Evolutionary conservation across 2,329 filamentous ascomycete genomes (phyloP).

Genomic region (Talaromyces sp.): DNA sequence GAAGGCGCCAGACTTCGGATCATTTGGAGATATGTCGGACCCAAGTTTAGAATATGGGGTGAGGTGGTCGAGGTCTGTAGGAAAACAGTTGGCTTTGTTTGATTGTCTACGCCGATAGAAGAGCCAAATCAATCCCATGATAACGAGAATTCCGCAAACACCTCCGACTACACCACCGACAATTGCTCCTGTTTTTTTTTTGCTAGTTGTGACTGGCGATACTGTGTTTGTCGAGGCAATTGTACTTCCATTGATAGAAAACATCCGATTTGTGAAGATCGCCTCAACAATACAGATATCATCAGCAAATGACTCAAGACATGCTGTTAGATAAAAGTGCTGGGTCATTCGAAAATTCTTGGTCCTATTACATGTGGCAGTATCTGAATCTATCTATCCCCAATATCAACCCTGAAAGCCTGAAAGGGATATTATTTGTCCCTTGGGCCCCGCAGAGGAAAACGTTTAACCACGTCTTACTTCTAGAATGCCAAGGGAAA

Average conservation of each 20-base stretch:
- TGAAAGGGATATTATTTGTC: background rate
- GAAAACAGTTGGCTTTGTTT: no score
- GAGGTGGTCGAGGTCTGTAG: no score
- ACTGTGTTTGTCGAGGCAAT: no score
- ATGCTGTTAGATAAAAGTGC: slow-evolving; percentile 1
- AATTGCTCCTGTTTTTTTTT: no score
- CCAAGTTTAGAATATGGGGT: no score
- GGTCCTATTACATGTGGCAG: slow-evolving; percentile 56
- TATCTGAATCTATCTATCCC: slow-evolving; percentile 41
- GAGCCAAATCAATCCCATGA: no score
- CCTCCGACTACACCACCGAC: no score
- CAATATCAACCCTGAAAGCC: background rate
- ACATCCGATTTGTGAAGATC: slow-evolving; percentile 74
- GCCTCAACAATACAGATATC: slow-evolving; percentile 69
- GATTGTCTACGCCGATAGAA: no score
- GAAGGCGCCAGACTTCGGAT: no score
- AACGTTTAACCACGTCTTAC: background rate
- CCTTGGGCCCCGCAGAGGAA: background rate
- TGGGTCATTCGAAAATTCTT: slow-evolving; percentile 43
- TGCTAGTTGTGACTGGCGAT: no score
- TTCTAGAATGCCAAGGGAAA: background rate
- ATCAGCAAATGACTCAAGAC: slow-evolving; percentile 3
- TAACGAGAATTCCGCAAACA: no score
- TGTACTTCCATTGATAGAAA: slow-evolving; percentile 69
- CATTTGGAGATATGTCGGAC: no score